phyloP scores from a whole-genome alignment of 257 asterid species.

The Ocimum tenuiflorum region DNA sequence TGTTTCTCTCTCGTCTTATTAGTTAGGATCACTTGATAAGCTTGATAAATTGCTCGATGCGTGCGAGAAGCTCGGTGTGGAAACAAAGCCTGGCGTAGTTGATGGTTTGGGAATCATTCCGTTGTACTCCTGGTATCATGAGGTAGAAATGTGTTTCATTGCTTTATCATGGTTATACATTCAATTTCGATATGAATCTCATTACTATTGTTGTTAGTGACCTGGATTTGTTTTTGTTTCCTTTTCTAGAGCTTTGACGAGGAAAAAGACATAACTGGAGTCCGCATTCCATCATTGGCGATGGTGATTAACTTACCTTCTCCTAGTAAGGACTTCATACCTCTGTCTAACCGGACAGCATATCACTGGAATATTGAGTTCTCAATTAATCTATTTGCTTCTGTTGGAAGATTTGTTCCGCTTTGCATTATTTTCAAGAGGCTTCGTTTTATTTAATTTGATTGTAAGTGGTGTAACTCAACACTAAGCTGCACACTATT shows the following conservation, averaged over 20 bases:
- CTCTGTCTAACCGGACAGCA: slow-evolving; percentile 27
- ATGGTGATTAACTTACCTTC: slow-evolving; percentile 91
- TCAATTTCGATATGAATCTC: not conserved
- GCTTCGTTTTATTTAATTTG: not conserved
- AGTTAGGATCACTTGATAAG: slow-evolving; percentile 69
- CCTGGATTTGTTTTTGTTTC: not conserved
- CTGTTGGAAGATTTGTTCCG: slow-evolving; percentile 4
- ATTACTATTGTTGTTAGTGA: not conserved
- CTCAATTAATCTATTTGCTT: not conserved
- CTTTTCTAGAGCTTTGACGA: slow-evolving; percentile 65
- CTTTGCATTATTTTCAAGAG: not conserved
- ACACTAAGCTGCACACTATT: not conserved
- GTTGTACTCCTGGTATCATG: slow-evolving; percentile 82
- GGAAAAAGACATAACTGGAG: slow-evolving; percentile 66
- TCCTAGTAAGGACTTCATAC: slow-evolving; percentile 55
- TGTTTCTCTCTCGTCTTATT: slow-evolving; percentile 7
- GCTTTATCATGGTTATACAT: slow-evolving; percentile 1
- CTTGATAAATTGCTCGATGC: slow-evolving; percentile 57
- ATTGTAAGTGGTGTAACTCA: not conserved
- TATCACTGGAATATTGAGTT: not conserved
- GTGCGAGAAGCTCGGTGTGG: slow-evolving; percentile 58
- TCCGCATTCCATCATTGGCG: slow-evolving; percentile 71
- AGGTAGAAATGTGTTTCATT: slow-evolving; percentile 39
- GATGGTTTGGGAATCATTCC: slow-evolving; percentile 71
- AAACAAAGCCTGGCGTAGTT: slow-evolving; percentile 53